Base-by-base conservation (phyloP, 371 early-diverging fungal species). In the Mucor plumbeus region DNA sequence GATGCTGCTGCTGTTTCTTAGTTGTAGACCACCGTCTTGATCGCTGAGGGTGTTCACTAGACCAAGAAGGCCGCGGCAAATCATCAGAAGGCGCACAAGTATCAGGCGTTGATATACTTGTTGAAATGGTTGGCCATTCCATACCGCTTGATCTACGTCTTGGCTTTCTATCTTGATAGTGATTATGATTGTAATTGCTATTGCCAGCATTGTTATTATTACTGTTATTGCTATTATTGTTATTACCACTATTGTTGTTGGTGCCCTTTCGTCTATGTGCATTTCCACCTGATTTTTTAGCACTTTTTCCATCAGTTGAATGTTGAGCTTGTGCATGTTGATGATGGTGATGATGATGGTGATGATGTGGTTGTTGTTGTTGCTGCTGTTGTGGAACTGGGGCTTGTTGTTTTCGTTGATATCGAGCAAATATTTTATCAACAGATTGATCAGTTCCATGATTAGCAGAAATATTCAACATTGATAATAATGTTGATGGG, bases 111-210 rank as follows among this genome's bases (percentile, higher is more conserved):
- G 67, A 34, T 26, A 21, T 33, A 17, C 41, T 63, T 11, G 9
- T 65, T 0, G 65, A 62, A 15, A 72, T 72, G 0, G 65, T 55
- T 10, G 73, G 73, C 73, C 73, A 72, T 44, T 72, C 69, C 34
- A 57, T 47, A 26, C 48, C 60, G 43, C 63, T 68, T 0, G 66
- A 69, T n/a, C 58, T 41, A 39, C 69, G 62, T 17, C 53, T 38
- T 2, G 55, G 31, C 17, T 55, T 44, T 17, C 53, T 57, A 1
- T 67, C 44, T 7, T 67, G 60, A 34, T 38, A 13, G 7, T 34
- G 41, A 53, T 54, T 6, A 13, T 67, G 61, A 41, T 41, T 59
- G 9, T 1, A 38, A 11, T 38, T 38, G 38, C 31, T 5, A 36
- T n/a, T 14, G 7, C 31, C 31, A 44, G 61, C 15, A 15, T 62